Base-by-base conservation (phyloP, 2,329 filamentous ascomycete species). In the Aspergillus aculeatus region DNA sequence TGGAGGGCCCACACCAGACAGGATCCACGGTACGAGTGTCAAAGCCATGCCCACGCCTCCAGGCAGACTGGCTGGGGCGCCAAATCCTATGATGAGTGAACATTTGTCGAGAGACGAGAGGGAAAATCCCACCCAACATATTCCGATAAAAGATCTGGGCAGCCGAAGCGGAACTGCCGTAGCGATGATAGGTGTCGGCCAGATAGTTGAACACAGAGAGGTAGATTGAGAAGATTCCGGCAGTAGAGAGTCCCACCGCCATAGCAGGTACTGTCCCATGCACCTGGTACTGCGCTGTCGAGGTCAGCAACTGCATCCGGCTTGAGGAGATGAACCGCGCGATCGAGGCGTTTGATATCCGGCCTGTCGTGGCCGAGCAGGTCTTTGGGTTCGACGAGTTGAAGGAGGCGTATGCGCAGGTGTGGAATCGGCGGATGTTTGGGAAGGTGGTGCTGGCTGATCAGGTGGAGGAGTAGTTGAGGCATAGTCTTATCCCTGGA, bases 121-220 rank as follows among this genome's bases (percentile, higher is more conserved):
- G 31, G 7, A 32, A 32, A 12, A 32, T 4, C 7, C 31, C 31
- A 4, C 31, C 31, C 11, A 32, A 5, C 31, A 32, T 32, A 12
- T 32, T 32, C 11, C 31, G 31, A 32, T 5, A 32, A 12, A 32
- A 32, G 31, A 3, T 32, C 11, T 32, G 31, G 7, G 31, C 31
- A 9, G 31, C 92, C 2, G 96, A 77, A 0, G 92, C 91, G 0
- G 89, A 93, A 31, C 87, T 91, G 0, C 92, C 91, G 69, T 93
- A 96, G 5, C 84, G 81, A 71, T 92, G 88, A 74, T 96, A 96
- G 2, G 88, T 88, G 69, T 96, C 92, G 21, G 92, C 91, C 1
- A 96, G 82, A 67, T 96, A 96, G 73, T 96, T 96, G 79, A 96
- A 96, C 0, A 91, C 89, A 5, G 92, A 88, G 1, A 96, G 82